phyloP scores from a whole-genome alignment of 306 rosid species.

The Castanea sativa region DNA sequence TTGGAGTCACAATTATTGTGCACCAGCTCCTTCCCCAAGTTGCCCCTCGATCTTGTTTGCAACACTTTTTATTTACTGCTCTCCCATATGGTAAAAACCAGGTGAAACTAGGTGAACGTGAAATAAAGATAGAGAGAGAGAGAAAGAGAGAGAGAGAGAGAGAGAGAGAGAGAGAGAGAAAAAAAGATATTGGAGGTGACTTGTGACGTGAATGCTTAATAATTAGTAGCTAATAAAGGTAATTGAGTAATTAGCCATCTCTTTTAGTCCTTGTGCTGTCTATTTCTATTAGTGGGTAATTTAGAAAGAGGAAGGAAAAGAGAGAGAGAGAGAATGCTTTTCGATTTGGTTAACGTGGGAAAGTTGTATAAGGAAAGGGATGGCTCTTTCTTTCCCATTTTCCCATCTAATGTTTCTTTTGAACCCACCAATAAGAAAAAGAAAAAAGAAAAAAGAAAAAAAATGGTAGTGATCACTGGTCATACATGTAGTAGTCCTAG shows the following conservation, averaged over 20 bases:
- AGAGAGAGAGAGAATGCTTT: constrained; percentile 41
- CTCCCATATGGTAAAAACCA: constrained; percentile 35
- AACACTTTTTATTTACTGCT: constrained; percentile 7
- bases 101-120: constrained; percentile 4
- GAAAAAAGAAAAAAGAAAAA: not conserved
- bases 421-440: constrained; percentile 25
- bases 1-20: not conserved
- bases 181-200: constrained; percentile 18
- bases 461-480: not conserved
- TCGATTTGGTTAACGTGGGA: constrained; percentile 99
- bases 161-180: not conserved
- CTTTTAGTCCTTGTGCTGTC: constrained; percentile 52
- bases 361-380: constrained; percentile 75
- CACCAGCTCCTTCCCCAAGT: constrained; percentile 19
- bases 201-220: constrained; percentile 35
- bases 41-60: constrained; percentile 14
- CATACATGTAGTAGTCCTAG: not conserved
- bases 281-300: constrained; percentile 61
- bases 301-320: constrained; percentile 4
- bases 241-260: constrained; percentile 50
- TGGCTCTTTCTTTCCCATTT: constrained; percentile 43
- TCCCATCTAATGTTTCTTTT: not conserved
- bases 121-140: not conserved
- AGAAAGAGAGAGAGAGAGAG: constrained; percentile 12
- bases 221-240: constrained; percentile 36